Evolutionary conservation across 139 green algal genomes (phyloP).

Genomic region (Coelastrella sp.): DNA sequence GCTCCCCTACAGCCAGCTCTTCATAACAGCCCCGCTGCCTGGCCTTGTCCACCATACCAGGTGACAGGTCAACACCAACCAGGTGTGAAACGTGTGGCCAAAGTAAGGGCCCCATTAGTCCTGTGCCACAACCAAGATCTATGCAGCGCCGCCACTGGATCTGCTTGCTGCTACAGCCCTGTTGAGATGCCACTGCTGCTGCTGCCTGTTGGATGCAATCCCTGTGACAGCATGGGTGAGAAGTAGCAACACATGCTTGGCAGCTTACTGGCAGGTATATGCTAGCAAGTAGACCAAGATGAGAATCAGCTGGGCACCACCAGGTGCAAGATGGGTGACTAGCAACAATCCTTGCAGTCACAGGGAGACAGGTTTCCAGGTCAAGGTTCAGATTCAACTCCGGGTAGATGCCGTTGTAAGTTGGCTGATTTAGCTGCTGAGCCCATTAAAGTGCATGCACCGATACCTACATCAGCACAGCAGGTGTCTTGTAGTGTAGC

Average conservation of each 20-base stretch:
- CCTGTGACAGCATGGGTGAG: too few species aligned
- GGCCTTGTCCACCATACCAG: conserved; percentile 66
- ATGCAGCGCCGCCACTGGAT: conserved; percentile 47
- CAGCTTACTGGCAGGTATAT: too few species aligned
- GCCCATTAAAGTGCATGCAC: not conserved
- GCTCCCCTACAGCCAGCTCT: conserved; percentile 61
- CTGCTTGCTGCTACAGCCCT: not conserved
- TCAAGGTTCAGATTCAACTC: too few species aligned
- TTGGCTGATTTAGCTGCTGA: too few species aligned
- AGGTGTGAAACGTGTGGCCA: conserved; percentile 46
- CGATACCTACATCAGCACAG: conserved; percentile 53
- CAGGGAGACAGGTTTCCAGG: too few species aligned
- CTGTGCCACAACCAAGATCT: conserved; percentile 74
- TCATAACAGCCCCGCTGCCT: conserved; percentile 56
- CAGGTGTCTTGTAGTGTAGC: conserved; percentile 59
- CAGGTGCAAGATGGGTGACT: too few species aligned
- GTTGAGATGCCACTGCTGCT: not conserved
- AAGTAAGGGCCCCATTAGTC: conserved; percentile 72
- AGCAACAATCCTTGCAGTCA: too few species aligned
- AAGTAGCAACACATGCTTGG: too few species aligned
- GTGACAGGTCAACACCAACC: conserved; percentile 66
- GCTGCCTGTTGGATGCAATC: conserved; percentile 14
- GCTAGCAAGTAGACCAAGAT: too few species aligned
- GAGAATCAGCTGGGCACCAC: too few species aligned
- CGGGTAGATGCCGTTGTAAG: not conserved